Percentiles rank a stretch among this genome's conserved stretches.
Evolutionary conservation across 2,329 filamentous ascomycete species (phyloP).

Genomic region (Septoria linicola): DNA sequence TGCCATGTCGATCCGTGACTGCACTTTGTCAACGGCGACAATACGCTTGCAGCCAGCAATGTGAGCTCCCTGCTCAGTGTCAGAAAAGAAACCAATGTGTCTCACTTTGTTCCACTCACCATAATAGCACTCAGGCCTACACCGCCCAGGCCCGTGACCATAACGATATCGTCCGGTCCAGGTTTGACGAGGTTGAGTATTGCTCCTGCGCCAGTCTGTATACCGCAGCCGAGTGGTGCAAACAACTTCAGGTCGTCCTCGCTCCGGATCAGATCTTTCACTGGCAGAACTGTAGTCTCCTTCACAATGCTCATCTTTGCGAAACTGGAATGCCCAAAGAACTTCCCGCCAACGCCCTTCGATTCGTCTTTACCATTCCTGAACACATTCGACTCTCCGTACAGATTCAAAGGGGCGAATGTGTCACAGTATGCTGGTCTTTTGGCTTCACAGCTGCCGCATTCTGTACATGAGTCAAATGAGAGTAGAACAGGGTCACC

Average conservation of each 20-base stretch:
- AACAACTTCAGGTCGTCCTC: slow-evolving; percentile 30
- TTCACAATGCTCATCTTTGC: slow-evolving; percentile 28
- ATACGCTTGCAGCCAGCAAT: slow-evolving; percentile 36
- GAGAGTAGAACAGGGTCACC: slow-evolving; percentile 31
- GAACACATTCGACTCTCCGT: slow-evolving; percentile 25
- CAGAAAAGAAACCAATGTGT: slow-evolving; percentile 1
- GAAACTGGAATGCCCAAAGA: slow-evolving; percentile 33
- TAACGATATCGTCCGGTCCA: slow-evolving; percentile 24
- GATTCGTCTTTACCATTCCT: slow-evolving; percentile 15
- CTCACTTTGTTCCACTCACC: slow-evolving; percentile 11
- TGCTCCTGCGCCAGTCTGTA: slow-evolving; percentile 33
- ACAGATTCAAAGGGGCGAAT: slow-evolving; percentile 25
- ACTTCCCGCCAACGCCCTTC: slow-evolving; percentile 27
- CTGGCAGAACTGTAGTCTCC: slow-evolving; percentile 27
- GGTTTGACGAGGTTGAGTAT: slow-evolving; percentile 31
- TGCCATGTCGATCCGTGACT: slow-evolving; percentile 39
- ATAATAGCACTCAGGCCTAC: slow-evolving; percentile 41
- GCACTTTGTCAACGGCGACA: slow-evolving; percentile 41
- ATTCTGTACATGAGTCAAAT: slow-evolving; percentile 27
- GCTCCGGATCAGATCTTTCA: slow-evolving; percentile 24
- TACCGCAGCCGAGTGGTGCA: slow-evolving; percentile 31
- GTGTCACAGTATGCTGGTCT: slow-evolving; percentile 28
- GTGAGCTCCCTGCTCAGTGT: slow-evolving; percentile 23
- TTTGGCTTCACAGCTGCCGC: slow-evolving; percentile 22
- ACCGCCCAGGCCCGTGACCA: slow-evolving; percentile 30